Evolutionary conservation across 305 asterid genomes (phyloP).

Genomic region (Salvia sclarea): DNA sequence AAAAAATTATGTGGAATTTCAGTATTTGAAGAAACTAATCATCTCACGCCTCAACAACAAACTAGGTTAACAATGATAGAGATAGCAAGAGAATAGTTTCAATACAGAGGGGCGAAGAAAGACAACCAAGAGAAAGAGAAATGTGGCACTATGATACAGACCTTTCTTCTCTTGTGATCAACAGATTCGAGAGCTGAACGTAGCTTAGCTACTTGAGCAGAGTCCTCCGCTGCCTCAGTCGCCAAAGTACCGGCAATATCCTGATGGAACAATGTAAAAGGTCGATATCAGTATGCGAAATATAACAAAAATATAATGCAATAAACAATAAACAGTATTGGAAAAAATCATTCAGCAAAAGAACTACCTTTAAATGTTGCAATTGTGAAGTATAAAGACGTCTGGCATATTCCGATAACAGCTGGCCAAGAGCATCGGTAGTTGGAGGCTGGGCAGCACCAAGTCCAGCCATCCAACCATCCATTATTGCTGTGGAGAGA

Average conservation of each 20-base stretch:
- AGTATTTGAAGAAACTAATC: neutral
- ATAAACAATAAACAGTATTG: neutral
- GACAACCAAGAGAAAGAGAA: constrained; percentile 17
- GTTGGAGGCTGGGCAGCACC: constrained; percentile 93
- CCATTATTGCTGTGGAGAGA: constrained; percentile 99
- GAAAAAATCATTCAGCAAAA: constrained; percentile 14
- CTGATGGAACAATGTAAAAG: constrained; percentile 45
- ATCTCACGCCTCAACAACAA: neutral
- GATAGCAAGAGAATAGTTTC: neutral
- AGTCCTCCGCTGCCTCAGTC: constrained; percentile 87
- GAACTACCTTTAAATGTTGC: constrained; percentile 84
- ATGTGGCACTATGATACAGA: constrained; percentile 31
- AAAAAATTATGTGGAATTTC: neutral
- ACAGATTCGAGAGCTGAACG: constrained; percentile 98
- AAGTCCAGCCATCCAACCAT: constrained; percentile 99
- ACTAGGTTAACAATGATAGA: neutral
- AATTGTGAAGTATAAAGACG: constrained; percentile 89
- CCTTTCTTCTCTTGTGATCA: constrained; percentile 99
- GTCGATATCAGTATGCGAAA: constrained; percentile 17
- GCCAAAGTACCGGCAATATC: constrained; percentile 99
- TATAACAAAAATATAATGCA: constrained; percentile 2
- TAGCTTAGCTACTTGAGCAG: constrained; percentile 92
- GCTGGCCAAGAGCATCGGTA: constrained; percentile 99
- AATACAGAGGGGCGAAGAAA: neutral
- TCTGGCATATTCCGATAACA: constrained; percentile 89